Evolutionary conservation across 768 basidiomycete species (phyloP).

Genomic region (Mycena galopus): DNA sequence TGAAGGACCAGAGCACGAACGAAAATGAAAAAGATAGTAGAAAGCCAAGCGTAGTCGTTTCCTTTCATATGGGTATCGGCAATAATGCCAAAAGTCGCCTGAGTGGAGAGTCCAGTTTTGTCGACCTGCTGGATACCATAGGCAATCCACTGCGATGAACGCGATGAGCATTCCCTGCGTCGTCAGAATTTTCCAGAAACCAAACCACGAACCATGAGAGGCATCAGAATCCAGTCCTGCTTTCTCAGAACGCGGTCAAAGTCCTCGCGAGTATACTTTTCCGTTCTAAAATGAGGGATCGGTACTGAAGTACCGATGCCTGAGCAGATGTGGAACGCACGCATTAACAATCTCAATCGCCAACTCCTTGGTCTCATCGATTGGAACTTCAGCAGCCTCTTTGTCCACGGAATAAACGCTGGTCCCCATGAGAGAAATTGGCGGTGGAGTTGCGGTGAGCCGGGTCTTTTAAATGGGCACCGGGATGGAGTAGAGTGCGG

Average conservation of each 20-base stretch:
- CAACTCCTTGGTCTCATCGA: neutral
- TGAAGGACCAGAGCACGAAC: neutral
- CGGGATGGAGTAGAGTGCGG: neutral
- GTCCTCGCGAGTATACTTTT: neutral
- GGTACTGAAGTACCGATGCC: too few species aligned
- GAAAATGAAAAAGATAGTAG: constrained; percentile 1
- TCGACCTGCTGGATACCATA: constrained; percentile 14
- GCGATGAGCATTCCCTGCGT: neutral
- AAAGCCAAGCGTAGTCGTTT: neutral
- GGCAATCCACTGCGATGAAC: neutral
- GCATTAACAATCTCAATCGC: neutral
- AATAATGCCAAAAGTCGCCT: constrained; percentile 7
- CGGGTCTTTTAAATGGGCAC: neutral
- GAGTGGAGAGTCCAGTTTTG: constrained; percentile 5
- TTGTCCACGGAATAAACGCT: neutral
- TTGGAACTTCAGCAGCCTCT: neutral
- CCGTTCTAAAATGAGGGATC: neutral
- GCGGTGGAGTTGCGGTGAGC: neutral
- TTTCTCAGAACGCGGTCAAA: constrained; percentile 10
- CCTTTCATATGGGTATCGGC: constrained; percentile 13
- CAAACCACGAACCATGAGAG: neutral
- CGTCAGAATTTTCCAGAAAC: neutral
- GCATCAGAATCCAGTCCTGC: constrained; percentile 11
- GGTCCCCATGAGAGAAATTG: neutral
- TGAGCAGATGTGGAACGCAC: neutral